Evolutionary conservation across 2,329 filamentous ascomycete species (phyloP).

Genomic region (Colletotrichum sp.): DNA sequence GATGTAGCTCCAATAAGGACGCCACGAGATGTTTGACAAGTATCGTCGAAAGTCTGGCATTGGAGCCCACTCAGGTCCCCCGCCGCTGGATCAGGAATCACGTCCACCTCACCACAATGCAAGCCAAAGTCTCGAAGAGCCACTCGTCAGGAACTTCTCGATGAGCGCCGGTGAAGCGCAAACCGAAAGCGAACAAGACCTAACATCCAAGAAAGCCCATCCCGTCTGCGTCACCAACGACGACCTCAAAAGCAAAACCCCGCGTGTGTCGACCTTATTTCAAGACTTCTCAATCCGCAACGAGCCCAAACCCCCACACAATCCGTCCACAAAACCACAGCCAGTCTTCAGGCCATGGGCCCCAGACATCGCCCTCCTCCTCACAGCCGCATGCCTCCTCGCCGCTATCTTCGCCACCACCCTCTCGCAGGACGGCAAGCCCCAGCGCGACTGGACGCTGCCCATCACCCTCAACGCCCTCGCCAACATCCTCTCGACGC

Average conservation of each 20-base stretch:
- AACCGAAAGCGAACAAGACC: background rate
- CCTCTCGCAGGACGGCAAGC: conserved; percentile 8
- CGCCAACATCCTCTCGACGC: conserved; percentile 23
- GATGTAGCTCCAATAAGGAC: background rate
- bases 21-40: background rate
- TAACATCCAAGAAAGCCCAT: accelerated
- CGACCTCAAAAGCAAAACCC: background rate
- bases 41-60: background rate
- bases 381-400: background rate
- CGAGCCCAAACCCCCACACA: accelerated
- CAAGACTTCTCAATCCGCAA: background rate
- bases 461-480: conserved; percentile 27
- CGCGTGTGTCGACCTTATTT: background rate
- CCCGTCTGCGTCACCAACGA: accelerated
- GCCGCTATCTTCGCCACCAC: conserved; percentile 19
- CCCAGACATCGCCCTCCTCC: background rate
- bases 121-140: background rate
- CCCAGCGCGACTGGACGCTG: conserved; percentile 22
- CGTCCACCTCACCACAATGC: background rate
- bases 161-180: background rate
- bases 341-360: background rate
- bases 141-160: background rate
- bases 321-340: too few relatives aligned
- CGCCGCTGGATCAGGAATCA: accelerated
- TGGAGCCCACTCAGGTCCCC: accelerated